Conservation (phyloP, 129 eudicot genomes). For the Helianthus annuus region HanXRQr2.0-SUNRISE NC_035436.2:63878147-63878646, state of each 20-base stretch:
- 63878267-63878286: not conserved
- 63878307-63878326: conserved; percentile 4
- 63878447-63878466: too few relatives aligned
- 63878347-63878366: not conserved
- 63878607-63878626: conserved; percentile 27
- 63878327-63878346: not conserved
- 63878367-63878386: not conserved
- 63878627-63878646: conserved; percentile 50
- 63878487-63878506: too few relatives aligned
- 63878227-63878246: not conserved
- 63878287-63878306: conserved; percentile 33
- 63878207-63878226: too few relatives aligned
- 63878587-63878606: not conserved
- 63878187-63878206: too few relatives aligned
- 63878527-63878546: too few relatives aligned
- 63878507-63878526: too few relatives aligned
- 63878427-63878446: too few relatives aligned
- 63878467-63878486: too few relatives aligned
- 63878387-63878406: not conserved
- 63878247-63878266: conserved; percentile 20
- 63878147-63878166: too few relatives aligned
- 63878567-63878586: too few relatives aligned
- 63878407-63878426: not conserved
- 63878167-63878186: too few relatives aligned
- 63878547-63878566: too few relatives aligned